Evolutionary conservation across 345 rosid species (phyloP), one percentile per base, ranked within the genome.

Genomic region (Citrus australasica): DNA sequence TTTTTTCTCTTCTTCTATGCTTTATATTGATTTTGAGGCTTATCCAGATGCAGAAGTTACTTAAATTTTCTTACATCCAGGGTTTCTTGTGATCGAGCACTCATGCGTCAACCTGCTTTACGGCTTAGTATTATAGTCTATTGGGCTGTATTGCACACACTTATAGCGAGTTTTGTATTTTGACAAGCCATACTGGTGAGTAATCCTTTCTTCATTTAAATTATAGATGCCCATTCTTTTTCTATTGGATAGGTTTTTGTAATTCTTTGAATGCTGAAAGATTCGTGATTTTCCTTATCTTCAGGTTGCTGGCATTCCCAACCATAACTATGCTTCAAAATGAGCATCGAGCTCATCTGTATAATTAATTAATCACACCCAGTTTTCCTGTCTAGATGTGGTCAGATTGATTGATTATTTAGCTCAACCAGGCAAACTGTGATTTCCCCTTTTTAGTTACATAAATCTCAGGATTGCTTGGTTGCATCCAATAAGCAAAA

Each of bases 21-120:
- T 71, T 30, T 30, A 17, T 33, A 13, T 74, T 14, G 9, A 63
- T 38, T 79, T 62, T 70, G 48, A 30, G 38, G 46, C 17, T 51
- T 48, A 3, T 63, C 38, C 77, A 7, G 60, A 42, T 38, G 73
- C 71, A 7, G 59, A 40, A 48, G 7, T 64, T 67, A 35, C 40
- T 30, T 75, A 78, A 64, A 58, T 51, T 24, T 38, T 3, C 38
- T 25, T 8, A 30, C 27, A 56, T 35, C 40, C 82, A 94, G 98
- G 98, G 99, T 96, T 69, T 92, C 98, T 60, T 96, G 99, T 84
- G 98, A 96, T 75, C 86, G 99, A 77, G 86, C 99, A 37, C 87
- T 96, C 48, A 94, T 94, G 99, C 89, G 92, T 74, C 97, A 88
- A 81, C 98, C 98, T 83, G 91, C 89, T 33, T 89, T 92, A 59